Conservation (phyloP, 2,329 filamentous ascomycete species). For the Arthrinium puccinioides region DNA sequence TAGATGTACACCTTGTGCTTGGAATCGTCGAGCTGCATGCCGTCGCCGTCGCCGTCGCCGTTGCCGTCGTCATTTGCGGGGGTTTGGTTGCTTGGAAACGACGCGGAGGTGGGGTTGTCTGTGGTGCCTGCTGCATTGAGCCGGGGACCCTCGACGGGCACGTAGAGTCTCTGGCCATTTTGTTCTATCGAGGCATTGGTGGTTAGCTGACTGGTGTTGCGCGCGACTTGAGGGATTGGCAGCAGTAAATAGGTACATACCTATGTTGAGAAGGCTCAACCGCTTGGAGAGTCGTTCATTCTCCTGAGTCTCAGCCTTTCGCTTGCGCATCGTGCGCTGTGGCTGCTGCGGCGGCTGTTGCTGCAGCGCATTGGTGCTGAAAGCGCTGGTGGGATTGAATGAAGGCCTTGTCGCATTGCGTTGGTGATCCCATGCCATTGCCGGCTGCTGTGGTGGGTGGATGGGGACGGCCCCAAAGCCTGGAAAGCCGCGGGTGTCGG, state of each 20-base stretch:
- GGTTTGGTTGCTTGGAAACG: constrained; percentile 11
- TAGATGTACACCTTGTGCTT: constrained; percentile 86
- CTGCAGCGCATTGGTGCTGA: too few species aligned
- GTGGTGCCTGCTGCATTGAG: too few species aligned
- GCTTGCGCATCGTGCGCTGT: constrained; percentile 38
- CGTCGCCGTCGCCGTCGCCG: constrained; percentile 51
- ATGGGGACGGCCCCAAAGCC: too few species aligned
- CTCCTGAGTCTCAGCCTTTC: constrained; percentile 52
- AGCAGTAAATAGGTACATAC: constrained; percentile 38
- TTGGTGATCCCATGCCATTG: too few species aligned
- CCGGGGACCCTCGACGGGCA: constrained; percentile 49
- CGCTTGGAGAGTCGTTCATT: constrained; percentile 77
- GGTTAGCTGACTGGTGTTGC: constrained; percentile 12
- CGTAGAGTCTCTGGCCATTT: constrained; percentile 57
- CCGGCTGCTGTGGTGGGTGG: too few species aligned
- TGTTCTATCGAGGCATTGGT: constrained; percentile 40
- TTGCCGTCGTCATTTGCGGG: constrained; percentile 4
- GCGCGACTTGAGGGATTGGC: constrained; percentile 3
- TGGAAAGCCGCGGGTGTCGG: too few species aligned
- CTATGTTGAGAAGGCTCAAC: constrained; percentile 73
- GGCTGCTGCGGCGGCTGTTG: too few species aligned
- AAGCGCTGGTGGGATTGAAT: too few species aligned
- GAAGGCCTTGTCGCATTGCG: not conserved
- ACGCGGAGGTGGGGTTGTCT: constrained; percentile 11
- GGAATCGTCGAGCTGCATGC: constrained; percentile 81